Evolutionary conservation across 371 early-diverging fungal genomes (phyloP).

Genomic region (Rhizopus arrhizus): DNA sequence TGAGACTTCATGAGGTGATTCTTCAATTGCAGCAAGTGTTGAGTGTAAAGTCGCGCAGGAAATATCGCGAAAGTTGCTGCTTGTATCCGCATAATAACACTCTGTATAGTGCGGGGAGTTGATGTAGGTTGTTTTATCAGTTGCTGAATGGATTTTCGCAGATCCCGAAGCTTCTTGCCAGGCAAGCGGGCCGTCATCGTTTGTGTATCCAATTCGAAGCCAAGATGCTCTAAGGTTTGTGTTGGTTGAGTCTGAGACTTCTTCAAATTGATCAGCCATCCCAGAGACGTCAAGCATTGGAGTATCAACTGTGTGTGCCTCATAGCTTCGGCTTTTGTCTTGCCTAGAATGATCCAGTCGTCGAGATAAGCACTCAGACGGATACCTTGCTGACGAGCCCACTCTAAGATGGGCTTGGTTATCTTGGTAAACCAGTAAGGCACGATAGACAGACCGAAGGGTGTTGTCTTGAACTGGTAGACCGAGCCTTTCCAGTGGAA

Average conservation of each 20-base stretch:
- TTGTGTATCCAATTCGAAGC: constrained; percentile 19
- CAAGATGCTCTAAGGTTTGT: constrained; percentile 9
- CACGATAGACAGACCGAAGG: constrained; percentile 36
- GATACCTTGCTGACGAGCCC: constrained; percentile 28
- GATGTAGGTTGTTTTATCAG: constrained; percentile 2
- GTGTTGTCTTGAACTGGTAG: constrained; percentile 29
- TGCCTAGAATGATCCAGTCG: constrained; percentile 15
- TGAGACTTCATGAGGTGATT: constrained; percentile 7
- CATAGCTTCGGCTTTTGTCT: background rate
- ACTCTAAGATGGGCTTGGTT: constrained; percentile 22
- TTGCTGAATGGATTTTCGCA: constrained; percentile 16
- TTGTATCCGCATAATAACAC: constrained; percentile 17
- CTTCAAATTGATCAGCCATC: constrained; percentile 13
- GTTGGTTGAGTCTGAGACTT: constrained; percentile 10
- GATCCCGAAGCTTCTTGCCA: constrained; percentile 19
- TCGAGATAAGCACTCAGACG: constrained; percentile 13
- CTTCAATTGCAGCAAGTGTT: constrained; percentile 11
- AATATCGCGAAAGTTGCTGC: constrained; percentile 19
- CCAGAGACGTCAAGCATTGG: constrained; percentile 1
- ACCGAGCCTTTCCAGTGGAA: constrained; percentile 25
- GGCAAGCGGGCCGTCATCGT: constrained; percentile 19
- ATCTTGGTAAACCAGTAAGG: constrained; percentile 37
- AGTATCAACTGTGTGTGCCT: constrained; percentile 8
- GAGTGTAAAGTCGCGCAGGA: constrained; percentile 19
- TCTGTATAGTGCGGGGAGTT: constrained; percentile 7